Evolutionary conservation across 495 filamentous ascomycete genomes (phyloP), one percentile per base, ranked within the genome.

Genomic region (Aspergillus diversus): DNA sequence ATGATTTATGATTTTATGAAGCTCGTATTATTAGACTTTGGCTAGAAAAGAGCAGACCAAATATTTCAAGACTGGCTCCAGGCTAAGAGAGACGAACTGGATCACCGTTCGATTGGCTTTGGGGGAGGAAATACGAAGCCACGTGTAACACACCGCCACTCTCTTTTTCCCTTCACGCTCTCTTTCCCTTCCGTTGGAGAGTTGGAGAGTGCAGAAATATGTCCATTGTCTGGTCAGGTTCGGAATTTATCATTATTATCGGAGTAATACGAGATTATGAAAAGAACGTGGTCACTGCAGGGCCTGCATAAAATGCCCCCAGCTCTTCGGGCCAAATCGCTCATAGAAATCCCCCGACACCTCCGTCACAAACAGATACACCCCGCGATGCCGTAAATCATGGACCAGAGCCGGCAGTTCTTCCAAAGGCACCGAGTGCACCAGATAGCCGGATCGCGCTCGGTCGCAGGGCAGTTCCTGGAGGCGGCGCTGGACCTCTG

Each of bases 301-400:
- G 33, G 64, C 64, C 51, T 48, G 55, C 60, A 63, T 56, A 33
- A 66, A 56, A 5, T 27, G 52, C 11, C 17, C 52, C 64, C 64
- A 66, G 32, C 64, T 66, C 31, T 31, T 21, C 1, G 55, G 49
- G 0, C 65, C 61, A 55, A 67, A 67, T 3, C 65, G 50, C 65
- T 67, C 65, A 16, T 67, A 67, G 35, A 67, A 67, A n/a, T 64
- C 55, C 5, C 59, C 65, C 47, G 17, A 43, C 0, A 64, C 32
- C 43, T 67, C 65, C 5, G 65, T 67, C 17, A 67, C 61, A 34
- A 67, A 67, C 5, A 67, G 13, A 32, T 61, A 64, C 15, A 60
- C 54, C 0, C 52, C 59, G 4, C 58, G 65, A 31, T 52, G 48
- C 17, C 65, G 65, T 39, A 67, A 33, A 3, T 67, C 61, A 0